Evolutionary conservation across 805 yeast species (phyloP), one percentile per base, ranked within the genome.

Genomic region (Nakazawaea sp.): DNA sequence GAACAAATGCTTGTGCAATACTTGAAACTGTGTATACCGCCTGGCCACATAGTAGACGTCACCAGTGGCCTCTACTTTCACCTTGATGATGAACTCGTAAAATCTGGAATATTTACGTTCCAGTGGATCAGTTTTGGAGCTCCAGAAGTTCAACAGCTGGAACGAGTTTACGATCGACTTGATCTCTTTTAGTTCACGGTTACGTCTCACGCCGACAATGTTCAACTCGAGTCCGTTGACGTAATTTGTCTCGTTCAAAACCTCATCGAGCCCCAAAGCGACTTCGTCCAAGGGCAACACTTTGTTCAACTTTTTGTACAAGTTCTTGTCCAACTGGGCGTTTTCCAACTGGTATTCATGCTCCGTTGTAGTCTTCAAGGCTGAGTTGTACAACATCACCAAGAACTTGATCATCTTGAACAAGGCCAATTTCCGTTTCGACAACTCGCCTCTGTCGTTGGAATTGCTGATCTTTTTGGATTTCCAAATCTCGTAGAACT

Each of bases 401-500:
- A 88, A 55, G 34, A 84, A 62, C 28, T 80, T 71, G 32, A 75
- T 66, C n/a, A 86, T 40, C 47, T 81, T 82, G 41, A 62, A 58
- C 17, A 77, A 77, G 32, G 79, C 58, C 45, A 82, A 73, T 48
- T 73, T 71, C 21, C 87, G 66, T 50, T 92, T 81, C 2, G 87
- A 75, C n/a, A 74, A 62, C 43, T 82, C 86, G 12, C 78, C 81
- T 23, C 96, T 64, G 47, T 86, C 96, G 29, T 74, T 73, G 18
- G 89, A 72, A 40, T 78, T 72, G 44, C 88, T 78, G 34, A 90
- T 75, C 30, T 76, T 74, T 53, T 85, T 76, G 16, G 68, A 60
- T 56, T 84, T 81, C 61, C 92, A 79, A 38, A 80, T 72, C 52
- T 88, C 95, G 50, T 81, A 73, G 50, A 89, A 86, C 18, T 79